Base-by-base conservation (phyloP, 495 filamentous ascomycete genomes). In the Tuber calosporum region DNA sequence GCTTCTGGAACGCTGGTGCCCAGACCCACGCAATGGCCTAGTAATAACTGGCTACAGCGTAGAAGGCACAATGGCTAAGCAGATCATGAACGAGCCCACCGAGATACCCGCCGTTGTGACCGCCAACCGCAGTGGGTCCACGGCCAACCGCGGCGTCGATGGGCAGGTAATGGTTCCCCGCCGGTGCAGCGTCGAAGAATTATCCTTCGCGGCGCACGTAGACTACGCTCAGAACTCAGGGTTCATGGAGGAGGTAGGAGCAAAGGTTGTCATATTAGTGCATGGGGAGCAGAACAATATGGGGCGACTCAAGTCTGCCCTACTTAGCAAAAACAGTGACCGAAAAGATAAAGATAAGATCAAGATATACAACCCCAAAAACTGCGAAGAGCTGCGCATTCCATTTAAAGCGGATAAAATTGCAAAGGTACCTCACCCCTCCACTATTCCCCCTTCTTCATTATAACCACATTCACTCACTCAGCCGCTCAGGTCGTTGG, bases 11-110 rank as follows among this genome's bases (percentile, higher is more conserved):
- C 83, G 95, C 79, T 99, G 95, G 95, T 93, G 94, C 5, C 95
- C 95, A 0, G 94, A 91, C 84, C 90, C 94, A 68, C 91, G 93
- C 81, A 99, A 99, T 82, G 95, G 96, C 17, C 90, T 99, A 37
- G 90, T 99, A 74, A 94, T 99, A 84, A 99, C 95, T 6, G 95
- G 95, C 80, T 99, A 99, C 83, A 95, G 91, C 72, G 95, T 99
- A 37, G 95, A 99, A 83, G 95, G 96, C 17, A 99, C 95, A 3
- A 98, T 99, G 96, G 95, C 93, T 43, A 97, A 97, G 83, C 87
- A 92, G 77, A 88, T 99, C 67, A 89, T 97, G 82, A 91, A 93
- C 73, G 95, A 97, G 81, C 95, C 95, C 0, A 93, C 96, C 48
- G 88, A 90, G 78, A 98, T 99, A 72, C 92, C 91, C 58, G 94